Conservation (phyloP, 2,329 filamentous ascomycete species). For the Coniochaeta sp. region DNA sequence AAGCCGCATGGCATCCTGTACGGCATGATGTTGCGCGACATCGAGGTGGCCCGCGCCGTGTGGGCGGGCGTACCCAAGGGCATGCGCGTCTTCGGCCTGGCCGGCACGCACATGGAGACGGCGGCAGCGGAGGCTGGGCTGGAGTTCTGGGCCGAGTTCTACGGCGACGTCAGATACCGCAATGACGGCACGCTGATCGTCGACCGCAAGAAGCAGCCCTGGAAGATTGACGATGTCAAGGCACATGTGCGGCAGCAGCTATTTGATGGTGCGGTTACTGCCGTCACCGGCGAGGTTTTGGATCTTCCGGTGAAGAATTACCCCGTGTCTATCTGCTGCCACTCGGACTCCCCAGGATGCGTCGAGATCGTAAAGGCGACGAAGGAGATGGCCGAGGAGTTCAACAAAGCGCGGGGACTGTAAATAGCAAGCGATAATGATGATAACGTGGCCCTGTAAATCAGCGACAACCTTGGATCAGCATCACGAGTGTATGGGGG, state of each 20-base stretch:
- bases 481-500: too few relatives aligned
- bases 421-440: too few relatives aligned
- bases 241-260: conserved; percentile 33
- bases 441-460: too few relatives aligned
- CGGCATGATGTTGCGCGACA: conserved; percentile 18
- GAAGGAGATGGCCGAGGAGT: conserved; percentile 29
- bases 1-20: conserved; percentile 44
- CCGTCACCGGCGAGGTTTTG: conserved; percentile 29
- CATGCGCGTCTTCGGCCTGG: conserved; percentile 17
- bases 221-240: conserved; percentile 29
- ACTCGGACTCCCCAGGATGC: conserved; percentile 37
- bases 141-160: conserved; percentile 18
- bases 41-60: conserved; percentile 15
- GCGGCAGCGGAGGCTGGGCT: conserved; percentile 14
- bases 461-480: too few relatives aligned
- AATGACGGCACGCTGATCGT: conserved; percentile 14
- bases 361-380: conserved; percentile 33
- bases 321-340: conserved; percentile 34
- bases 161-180: conserved; percentile 18
- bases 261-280: conserved; percentile 29
- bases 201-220: conserved; percentile 49
- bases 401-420: conserved; percentile 20
- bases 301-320: conserved; percentile 31
- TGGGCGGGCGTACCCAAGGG: conserved; percentile 16
- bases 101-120: conserved; percentile 16